Evolutionary conservation across 2,329 filamentous ascomycete genomes (phyloP), one percentile per base, ranked within the genome.

Genomic region (Venturia carpophila): DNA sequence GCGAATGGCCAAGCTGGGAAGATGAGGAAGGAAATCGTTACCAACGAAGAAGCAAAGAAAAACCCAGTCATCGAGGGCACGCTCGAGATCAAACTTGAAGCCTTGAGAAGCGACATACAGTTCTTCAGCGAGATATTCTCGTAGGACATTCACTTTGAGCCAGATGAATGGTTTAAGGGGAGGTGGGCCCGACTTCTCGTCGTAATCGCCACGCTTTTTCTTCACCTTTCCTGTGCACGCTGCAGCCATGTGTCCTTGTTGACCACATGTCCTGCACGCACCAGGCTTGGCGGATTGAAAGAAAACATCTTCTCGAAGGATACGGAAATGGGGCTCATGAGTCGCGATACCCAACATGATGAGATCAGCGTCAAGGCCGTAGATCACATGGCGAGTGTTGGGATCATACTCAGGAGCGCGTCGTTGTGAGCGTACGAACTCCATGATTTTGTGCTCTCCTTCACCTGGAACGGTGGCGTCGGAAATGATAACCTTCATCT

Each of bases 11-110:
- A 99, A 83, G 71, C 93, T 96, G n/a, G 94, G 94, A 66, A 99
- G 81, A 81, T 99, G 94, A 62, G 94, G 94, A 70, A 99, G 79
- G 79, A 99, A 99, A 79, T 99, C 95, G 76, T 99, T 99, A 69
- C 93, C 93, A 65, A 97, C 93, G 74, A 97, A 97, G 79, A 95
- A 97, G 78, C 93, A 97, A 87, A 97, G 94, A 75, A 97, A 97
- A 17, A 97, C 91, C 94, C 93, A 97, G 74, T 97, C 93, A 76
- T 97, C 94, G 66, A 97, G 84, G 34, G 92, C 92, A 69, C 94
- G 87, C 77, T 99, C 94, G 56, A 99, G 82, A 74, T 99, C 92
- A 76, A 96, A 97, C 64, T 85, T 84, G 77, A 97, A 97, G 1
- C 88, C 87, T 69, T 96, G 84, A 65, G 87, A 84, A 21, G 91